A percentile compares a stretch with the other conserved stretches of the same genome.
Conservation (phyloP, 495 filamentous ascomycete genomes). For the Tuber borchii region DNA sequence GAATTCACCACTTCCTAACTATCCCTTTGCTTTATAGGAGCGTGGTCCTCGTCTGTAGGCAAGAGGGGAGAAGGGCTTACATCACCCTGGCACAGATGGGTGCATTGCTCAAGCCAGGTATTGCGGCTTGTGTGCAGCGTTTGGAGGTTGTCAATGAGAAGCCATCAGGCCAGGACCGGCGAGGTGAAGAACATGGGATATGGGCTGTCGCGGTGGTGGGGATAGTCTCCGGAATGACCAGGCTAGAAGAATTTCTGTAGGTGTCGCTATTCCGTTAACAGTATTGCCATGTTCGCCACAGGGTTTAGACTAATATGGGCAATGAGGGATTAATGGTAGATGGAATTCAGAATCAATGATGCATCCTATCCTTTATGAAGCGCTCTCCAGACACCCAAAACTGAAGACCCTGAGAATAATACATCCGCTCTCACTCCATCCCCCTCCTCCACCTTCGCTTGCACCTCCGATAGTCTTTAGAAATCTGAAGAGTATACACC, state of each 20-base stretch:
- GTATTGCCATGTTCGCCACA: background rate
- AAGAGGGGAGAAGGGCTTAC: slow-evolving; percentile 10
- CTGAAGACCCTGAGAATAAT: slow-evolving; percentile 22
- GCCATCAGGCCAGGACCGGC: background rate
- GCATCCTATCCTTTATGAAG: slow-evolving; percentile 28
- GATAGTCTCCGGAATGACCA: slow-evolving; percentile 25
- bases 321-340: slow-evolving; percentile 12
- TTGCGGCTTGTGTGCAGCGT: slow-evolving; percentile 28
- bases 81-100: slow-evolving; percentile 23
- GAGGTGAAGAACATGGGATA: slow-evolving; percentile 22
- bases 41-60: slow-evolving; percentile 15
- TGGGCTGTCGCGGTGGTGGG: slow-evolving; percentile 31
- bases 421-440: slow-evolving; percentile 13
- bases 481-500: slow-evolving; percentile 3
- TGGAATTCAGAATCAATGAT: slow-evolving; percentile 25
- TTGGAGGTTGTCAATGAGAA: slow-evolving; percentile 19
- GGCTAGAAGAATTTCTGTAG: slow-evolving; percentile 25
- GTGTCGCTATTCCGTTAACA: background rate
- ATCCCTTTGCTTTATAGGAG: slow-evolving; percentile 29
- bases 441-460: background rate
- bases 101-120: slow-evolving; percentile 29
- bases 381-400: slow-evolving; percentile 14
- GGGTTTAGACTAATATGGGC: slow-evolving; percentile 4
- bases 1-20: slow-evolving; percentile 34
- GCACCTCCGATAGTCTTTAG: slow-evolving; percentile 2